phyloP scores from a whole-genome alignment of 768 basidiomycete genomes.

The Psilocybe tampanensis region DNA sequence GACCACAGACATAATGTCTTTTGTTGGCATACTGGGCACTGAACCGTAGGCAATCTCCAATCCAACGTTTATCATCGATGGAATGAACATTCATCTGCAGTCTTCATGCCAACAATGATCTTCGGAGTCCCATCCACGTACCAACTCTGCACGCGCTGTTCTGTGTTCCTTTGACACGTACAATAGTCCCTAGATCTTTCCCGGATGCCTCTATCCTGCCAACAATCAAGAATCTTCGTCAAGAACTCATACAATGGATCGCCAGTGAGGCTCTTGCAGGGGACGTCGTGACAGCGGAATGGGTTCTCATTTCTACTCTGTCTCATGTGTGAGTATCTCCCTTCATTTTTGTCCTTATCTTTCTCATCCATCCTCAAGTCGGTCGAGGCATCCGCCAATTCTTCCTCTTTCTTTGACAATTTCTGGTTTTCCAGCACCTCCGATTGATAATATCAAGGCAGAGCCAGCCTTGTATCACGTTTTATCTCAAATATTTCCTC shows the following conservation, averaged over 20 bases:
- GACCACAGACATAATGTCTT: conserved; percentile 63
- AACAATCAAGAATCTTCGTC: conserved; percentile 34
- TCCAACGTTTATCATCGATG: conserved; percentile 8
- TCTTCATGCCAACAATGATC: conserved; percentile 44
- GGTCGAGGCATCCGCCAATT: conserved; percentile 67
- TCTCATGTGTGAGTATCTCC: conserved; percentile 60
- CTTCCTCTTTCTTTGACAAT: conserved; percentile 69
- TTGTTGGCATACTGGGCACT: conserved; percentile 72
- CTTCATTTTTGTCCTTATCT: background rate
- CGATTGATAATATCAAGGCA: conserved; percentile 24
- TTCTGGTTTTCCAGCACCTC: conserved; percentile 59
- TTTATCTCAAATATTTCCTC: conserved; percentile 61
- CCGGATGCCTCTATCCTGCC: conserved; percentile 25
- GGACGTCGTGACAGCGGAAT: conserved; percentile 72
- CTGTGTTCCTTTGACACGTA: conserved; percentile 38
- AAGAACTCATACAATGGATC: conserved; percentile 72
- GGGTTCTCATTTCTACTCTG: conserved; percentile 64
- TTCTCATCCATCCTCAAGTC: conserved; percentile 39
- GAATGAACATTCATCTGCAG: conserved; percentile 19
- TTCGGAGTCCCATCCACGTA: conserved; percentile 38
- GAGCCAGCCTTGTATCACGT: conserved; percentile 55
- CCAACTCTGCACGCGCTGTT: conserved; percentile 76
- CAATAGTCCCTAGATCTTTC: conserved; percentile 42
- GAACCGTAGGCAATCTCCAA: conserved; percentile 55
- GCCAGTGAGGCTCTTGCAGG: conserved; percentile 69